Conservation (phyloP, 495 filamentous ascomycete genomes). For the Cetradonia linearis region DNA sequence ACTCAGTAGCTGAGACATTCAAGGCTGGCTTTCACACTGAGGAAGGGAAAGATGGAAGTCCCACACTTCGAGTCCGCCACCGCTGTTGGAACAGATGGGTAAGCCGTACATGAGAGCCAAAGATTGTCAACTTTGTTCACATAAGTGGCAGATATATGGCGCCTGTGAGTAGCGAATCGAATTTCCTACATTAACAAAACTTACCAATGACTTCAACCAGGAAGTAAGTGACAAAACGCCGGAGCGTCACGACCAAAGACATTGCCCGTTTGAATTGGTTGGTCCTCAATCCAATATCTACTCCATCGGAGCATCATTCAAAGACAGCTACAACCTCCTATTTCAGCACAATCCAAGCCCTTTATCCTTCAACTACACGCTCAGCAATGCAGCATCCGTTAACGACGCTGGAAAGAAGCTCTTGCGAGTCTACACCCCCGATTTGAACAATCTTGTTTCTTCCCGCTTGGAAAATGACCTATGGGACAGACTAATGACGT, state of each 20-base stretch:
- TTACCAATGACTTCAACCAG: background rate
- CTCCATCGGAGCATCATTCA: conserved; percentile 12
- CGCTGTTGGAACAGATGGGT: conserved; percentile 4
- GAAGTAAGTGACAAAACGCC: conserved; percentile 10
- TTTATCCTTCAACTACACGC: background rate
- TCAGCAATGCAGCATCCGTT: conserved; percentile 13
- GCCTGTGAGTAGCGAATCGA: conserved; percentile 15
- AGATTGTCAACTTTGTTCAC: background rate
- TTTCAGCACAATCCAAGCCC: background rate
- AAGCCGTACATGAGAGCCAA: background rate
- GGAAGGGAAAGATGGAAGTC: conserved; percentile 11
- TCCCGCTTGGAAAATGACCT: conserved; percentile 6
- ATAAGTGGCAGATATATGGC: conserved; percentile 11
- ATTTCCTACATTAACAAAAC: background rate
- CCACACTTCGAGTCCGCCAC: conserved; percentile 11
- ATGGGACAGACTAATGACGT: background rate
- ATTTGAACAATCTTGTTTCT: conserved; percentile 27
- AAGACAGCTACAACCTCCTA: conserved; percentile 2
- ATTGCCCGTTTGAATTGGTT: conserved; percentile 10
- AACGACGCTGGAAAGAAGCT: conserved; percentile 4
- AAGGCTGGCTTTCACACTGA: too few species aligned
- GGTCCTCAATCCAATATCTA: conserved; percentile 18
- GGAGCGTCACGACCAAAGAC: conserved; percentile 6
- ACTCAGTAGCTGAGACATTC: too few species aligned
- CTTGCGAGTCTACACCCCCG: conserved; percentile 40